Base-by-base conservation (phyloP, 768 basidiomycete species). In the Holtermannia corniformis region DNA sequence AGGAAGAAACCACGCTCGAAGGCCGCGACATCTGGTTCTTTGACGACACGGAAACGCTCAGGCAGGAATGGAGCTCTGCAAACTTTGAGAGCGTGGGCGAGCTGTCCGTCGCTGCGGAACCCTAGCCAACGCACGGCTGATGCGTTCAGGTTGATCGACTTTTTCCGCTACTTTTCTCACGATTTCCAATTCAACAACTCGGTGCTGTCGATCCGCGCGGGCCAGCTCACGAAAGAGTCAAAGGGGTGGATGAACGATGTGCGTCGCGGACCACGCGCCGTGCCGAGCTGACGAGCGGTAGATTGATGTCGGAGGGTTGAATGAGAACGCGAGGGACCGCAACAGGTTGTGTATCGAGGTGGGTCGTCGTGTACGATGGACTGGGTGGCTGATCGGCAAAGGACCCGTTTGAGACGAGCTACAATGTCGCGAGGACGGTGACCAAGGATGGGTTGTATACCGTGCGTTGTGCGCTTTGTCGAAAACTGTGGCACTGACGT, bases 311-410 rank as follows among this genome's bases (percentile, higher is more conserved):
- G 72, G 72, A 28, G 71, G 72, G 4, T 53, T 72, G 52, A 74
- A 74, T 51, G 72, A 74, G 56, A 72, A 69, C 58, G 70, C 70
- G 16, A 77, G 92, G 49, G 93, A 97, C 72, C 78, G 91, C 57
- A 96, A 96, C 75, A 81, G 92, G 54, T 79, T 99, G 50, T 97
- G 93, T 71, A 90, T 97, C 71, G 92, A 96, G 78, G 90, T 90
- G 60, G 52, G 76, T 64, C 1, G 2, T 10, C 22, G 27, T 49
- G 32, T 1, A 44, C 11, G 21, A 41, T n/a, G 4, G 41, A 22
- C 25, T 52, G 57, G 24, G 23, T 22, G 25, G 22, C 26, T 7
- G 25, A 41, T 24, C 14, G 22, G 24, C 49, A 95, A n/a, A n/a
- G 89, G 93, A 99, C 75, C 93, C 93, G 2, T 99, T 99, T 66